Conservation (phyloP, 371 early-diverging fungal species). For the Actinomucor elegans region DNA sequence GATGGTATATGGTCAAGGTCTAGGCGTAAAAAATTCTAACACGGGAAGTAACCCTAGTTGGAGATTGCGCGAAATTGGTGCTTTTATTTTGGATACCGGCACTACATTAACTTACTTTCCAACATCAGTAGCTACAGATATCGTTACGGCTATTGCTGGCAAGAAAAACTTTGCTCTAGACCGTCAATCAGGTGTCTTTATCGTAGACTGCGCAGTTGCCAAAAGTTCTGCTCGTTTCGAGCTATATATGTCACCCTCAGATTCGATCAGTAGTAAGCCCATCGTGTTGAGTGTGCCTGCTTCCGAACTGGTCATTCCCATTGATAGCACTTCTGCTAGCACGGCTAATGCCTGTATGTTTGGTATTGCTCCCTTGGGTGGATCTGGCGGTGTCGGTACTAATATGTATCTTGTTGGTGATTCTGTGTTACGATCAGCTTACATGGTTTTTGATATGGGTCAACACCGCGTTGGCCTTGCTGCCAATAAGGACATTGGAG, state of each 20-base stretch:
- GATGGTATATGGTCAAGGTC: constrained; percentile 50
- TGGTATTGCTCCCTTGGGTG: constrained; percentile 44
- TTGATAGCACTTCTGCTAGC: constrained; percentile 24
- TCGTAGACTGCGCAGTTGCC: constrained; percentile 34
- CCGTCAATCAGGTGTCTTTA: constrained; percentile 31
- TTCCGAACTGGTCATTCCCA: constrained; percentile 41
- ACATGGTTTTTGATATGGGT: constrained; percentile 50
- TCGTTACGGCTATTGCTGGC: constrained; percentile 34
- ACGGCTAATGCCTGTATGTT: constrained; percentile 39
- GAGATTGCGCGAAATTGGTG: constrained; percentile 21
- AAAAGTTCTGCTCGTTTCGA: constrained; percentile 26
- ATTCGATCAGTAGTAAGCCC: constrained; percentile 9
- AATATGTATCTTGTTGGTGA: constrained; percentile 49
- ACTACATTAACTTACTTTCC: constrained; percentile 51
- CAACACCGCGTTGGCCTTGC: constrained; percentile 46
- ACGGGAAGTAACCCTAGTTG: constrained; percentile 14
- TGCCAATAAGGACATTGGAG: constrained; percentile 35
- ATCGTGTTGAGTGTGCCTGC: constrained; percentile 32
- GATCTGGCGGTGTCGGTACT: constrained; percentile 22
- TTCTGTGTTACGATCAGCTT: constrained; percentile 44
- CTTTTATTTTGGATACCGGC: constrained; percentile 49
- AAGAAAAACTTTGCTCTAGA: constrained; percentile 27
- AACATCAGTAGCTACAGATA: constrained; percentile 23
- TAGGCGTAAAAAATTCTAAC: constrained; percentile 22
- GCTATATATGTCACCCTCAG: constrained; percentile 33